A percentile compares a stretch with the other conserved stretches of the same genome.
These are phyloP conservation scores for Yarrowia sp. DNA, from an alignment of 805 yeast species.

Conservation along the genomic window DNA sequence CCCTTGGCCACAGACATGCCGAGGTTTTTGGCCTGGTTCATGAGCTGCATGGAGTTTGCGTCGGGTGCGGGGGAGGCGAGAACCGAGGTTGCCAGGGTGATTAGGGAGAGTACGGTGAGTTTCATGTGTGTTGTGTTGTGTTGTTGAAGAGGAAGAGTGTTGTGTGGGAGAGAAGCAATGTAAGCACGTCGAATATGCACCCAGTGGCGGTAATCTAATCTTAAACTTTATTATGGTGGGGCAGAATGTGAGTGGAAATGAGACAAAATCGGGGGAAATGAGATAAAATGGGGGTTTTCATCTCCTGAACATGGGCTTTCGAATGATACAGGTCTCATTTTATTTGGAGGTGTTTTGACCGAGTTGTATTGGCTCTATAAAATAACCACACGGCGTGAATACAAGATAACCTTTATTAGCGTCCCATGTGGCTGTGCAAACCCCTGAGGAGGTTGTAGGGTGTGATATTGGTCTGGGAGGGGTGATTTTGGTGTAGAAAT, in stretches of 20 bases:
- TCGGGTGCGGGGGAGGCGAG: slow-evolving; percentile 10
- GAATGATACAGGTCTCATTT: too few relatives aligned
- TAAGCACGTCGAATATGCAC: slow-evolving; percentile 6
- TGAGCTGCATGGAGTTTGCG: slow-evolving; percentile 15
- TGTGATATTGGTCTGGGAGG: too few relatives aligned
- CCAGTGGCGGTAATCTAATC: slow-evolving; percentile 15
- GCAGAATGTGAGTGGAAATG: background rate
- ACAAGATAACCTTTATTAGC: too few relatives aligned
- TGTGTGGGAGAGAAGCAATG: background rate
- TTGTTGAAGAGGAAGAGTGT: background rate
- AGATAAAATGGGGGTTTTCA: background rate
- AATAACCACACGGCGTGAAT: too few relatives aligned
- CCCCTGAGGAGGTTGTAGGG: too few relatives aligned
- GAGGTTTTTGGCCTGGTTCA: slow-evolving; percentile 16
- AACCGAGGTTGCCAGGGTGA: background rate
- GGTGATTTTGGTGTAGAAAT: background rate
- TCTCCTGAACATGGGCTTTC: too few relatives aligned
- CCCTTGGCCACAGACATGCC: slow-evolving; percentile 26
- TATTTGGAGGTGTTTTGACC: too few relatives aligned
- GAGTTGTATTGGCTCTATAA: too few relatives aligned
- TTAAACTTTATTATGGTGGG: background rate
- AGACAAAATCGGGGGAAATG: background rate
- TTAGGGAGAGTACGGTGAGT: background rate
- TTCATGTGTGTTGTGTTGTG: slow-evolving; percentile 9
- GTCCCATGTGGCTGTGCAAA: too few relatives aligned